Base-by-base conservation (phyloP, 164 flowering plant species). In the Cinnamomum chago region DNA sequence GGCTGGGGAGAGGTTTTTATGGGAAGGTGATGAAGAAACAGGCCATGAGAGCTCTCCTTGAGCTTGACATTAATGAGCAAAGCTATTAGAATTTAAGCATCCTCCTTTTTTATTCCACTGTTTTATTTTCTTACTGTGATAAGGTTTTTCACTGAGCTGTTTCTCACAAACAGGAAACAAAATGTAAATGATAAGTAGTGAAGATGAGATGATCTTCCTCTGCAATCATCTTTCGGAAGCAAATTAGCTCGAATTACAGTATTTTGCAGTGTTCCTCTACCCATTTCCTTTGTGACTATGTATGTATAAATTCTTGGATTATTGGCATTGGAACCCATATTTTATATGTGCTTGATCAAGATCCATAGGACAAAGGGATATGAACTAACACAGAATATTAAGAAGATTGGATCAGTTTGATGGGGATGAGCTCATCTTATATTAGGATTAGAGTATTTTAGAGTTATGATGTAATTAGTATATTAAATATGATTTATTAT, bases 11-110 rank as follows among this genome's bases (percentile, higher is more conserved):
- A 84, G 89, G 90, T 7, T 70, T 89, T 3, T 90, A 88, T 84
- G 97, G 99, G 47, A 93, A 89, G 75, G 81, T 86, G 30, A 70
- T 86, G 84, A 93, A 88, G 81, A 95, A 87, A 73, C 90, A 92
- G 76, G 97, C 98, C 67, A 69, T 89, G 79, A 88, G 83, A 79
- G 78, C 82, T 73, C 86, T 92, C 58, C 86, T 94, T 72, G 87
- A 83, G 81, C 77, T 82, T 66, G 68, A 78, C 62, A 23, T 72
- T 75, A 72, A 68, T 66, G 76, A 76, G 3, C 70, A 23, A 47
- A 72, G 71, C 75, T 58, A 72, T 70, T 73, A 77, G 76, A 25
- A 76, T 23, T 64, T 64, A 40, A 5, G 47, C 28, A 24, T 64
- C 67, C 23, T 64, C 15, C 25, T 7, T 22, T 64, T 64, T 22